Evolutionary conservation across 176 grass and related monocot species (phyloP).

Genomic region (Canna indica): DNA sequence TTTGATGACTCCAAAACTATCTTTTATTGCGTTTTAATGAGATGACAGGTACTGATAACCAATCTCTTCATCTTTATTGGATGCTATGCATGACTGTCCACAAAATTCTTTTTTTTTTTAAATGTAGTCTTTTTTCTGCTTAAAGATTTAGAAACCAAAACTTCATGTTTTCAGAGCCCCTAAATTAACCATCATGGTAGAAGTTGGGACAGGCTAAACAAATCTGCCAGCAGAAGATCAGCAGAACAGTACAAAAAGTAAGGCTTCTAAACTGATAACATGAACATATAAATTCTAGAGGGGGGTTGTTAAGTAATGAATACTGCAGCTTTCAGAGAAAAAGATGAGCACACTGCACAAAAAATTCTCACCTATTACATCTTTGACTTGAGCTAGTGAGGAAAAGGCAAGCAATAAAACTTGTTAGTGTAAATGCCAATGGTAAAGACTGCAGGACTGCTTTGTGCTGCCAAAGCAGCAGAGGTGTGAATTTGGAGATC

Average conservation of each 20-base stretch:
- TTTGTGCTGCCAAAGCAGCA: not conserved
- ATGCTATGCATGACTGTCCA: not conserved
- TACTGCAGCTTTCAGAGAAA: not conserved
- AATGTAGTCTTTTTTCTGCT: too few species aligned
- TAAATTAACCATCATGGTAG: too few species aligned
- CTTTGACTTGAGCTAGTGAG: not conserved
- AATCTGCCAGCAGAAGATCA: too few species aligned
- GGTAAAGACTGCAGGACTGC: too few species aligned
- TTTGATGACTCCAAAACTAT: not conserved
- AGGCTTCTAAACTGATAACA: not conserved
- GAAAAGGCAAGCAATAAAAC: not conserved
- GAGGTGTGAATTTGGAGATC: not conserved
- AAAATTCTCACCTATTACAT: not conserved
- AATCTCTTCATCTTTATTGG: not conserved
- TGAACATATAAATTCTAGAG: not conserved
- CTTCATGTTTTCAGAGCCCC: too few species aligned
- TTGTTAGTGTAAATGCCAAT: not conserved
- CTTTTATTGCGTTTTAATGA: not conserved
- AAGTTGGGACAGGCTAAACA: too few species aligned
- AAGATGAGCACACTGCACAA: not conserved
- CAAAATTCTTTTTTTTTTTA: not conserved
- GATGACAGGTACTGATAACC: not conserved
- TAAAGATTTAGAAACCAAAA: too few species aligned
- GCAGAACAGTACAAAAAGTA: not conserved
- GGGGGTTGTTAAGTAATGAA: not conserved